phyloP scores from a whole-genome alignment of 2,329 filamentous ascomycete genomes.

The Mollisiaceae sp. region DNA sequence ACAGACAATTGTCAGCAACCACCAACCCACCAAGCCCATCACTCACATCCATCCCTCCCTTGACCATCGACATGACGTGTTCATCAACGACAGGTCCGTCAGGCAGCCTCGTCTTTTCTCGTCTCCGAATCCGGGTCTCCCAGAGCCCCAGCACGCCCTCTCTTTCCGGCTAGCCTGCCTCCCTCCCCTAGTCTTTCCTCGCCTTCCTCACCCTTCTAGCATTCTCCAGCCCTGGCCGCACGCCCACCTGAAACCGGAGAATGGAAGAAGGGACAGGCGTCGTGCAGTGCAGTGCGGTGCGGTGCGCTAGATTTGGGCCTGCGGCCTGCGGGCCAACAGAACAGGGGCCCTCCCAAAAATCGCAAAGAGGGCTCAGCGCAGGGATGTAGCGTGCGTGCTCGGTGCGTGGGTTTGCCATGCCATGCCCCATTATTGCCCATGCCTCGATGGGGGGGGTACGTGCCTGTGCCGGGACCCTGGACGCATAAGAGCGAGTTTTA shows the following conservation, averaged over 20 bases:
- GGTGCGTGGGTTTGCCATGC: no score
- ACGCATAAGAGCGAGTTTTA: slow-evolving; percentile 10
- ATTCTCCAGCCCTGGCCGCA: no score
- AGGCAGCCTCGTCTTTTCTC: background rate
- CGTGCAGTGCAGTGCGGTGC: no score
- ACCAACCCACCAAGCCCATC: background rate
- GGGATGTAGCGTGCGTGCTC: background rate
- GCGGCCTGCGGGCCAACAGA: no score
- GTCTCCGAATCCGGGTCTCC: background rate
- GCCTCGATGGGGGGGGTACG: no score
- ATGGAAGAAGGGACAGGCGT: no score
- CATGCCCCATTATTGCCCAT: no score
- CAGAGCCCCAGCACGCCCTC: background rate
- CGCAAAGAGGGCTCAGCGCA: no score
- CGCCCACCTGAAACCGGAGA: no score
- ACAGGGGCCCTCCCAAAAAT: background rate
- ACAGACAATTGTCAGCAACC: slow-evolving; percentile 5
- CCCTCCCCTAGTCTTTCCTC: background rate
- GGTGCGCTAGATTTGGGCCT: no score
- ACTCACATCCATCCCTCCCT: background rate
- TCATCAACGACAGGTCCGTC: slow-evolving; percentile 1
- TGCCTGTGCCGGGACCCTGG: background rate
- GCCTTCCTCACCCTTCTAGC: no score
- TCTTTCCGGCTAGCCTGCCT: background rate
- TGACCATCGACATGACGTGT: background rate